Percentiles rank a stretch among this genome's conserved stretches.
phyloP scores from a whole-genome alignment of 306 rosid genomes.

The Prunus persica region Prunus_persica_NCBIv2 NC_034009.1:38920501-38921000 shows the following conservation, averaged over 20 bases:
- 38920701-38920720: conserved; percentile 40
- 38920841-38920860: neutral
- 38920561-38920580: conserved; percentile 65
- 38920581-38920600: conserved; percentile 73
- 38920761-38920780: conserved; percentile 6
- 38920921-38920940: neutral
- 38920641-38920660: conserved; percentile 99
- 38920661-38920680: conserved; percentile 89
- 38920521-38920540: conserved; percentile 8
- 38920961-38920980: neutral
- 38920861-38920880: neutral
- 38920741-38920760: neutral
- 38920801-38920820: neutral
- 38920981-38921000: neutral
- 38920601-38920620: conserved; percentile 90
- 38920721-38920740: conserved; percentile 12
- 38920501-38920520: conserved; percentile 26
- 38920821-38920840: neutral
- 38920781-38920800: conserved; percentile 1
- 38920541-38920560: neutral
- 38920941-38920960: neutral
- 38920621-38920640: conserved; percentile 97
- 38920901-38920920: neutral
- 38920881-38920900: neutral
- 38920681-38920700: conserved; percentile 71